Conservation (phyloP, 2,329 filamentous ascomycete genomes). For the Paramyrothecium sp. region DNA sequence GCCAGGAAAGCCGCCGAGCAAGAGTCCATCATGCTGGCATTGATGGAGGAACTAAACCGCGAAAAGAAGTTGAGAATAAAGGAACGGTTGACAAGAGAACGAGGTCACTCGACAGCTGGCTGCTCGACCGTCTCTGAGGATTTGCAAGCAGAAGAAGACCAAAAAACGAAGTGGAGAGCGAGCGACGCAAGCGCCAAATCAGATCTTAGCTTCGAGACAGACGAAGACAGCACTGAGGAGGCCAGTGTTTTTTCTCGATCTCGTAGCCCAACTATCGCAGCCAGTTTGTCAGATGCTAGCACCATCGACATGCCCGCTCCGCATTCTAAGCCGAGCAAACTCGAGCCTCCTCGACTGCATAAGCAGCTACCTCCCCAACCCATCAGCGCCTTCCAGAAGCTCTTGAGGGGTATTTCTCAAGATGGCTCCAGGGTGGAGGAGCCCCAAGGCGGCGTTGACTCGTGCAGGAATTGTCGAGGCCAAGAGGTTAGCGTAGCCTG, state of each 20-base stretch:
- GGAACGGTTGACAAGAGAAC: constrained; percentile 29
- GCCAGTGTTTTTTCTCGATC: constrained; percentile 62
- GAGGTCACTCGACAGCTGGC: constrained; percentile 26
- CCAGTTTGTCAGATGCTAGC: constrained; percentile 30
- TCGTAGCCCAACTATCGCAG: constrained; percentile 53
- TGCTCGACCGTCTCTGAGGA: constrained; percentile 50
- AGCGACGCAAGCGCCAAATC: constrained; percentile 43
- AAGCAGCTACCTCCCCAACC: constrained; percentile 33
- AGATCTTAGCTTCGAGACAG: constrained; percentile 46
- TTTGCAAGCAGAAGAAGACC: constrained; percentile 52
- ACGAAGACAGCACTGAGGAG: constrained; percentile 46
- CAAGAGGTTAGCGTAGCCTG: constrained; percentile 60
- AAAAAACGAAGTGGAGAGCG: constrained; percentile 39
- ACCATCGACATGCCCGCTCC: constrained; percentile 13
- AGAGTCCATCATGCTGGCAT: constrained; percentile 46
- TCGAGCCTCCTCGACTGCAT: constrained; percentile 28
- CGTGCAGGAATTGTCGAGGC: constrained; percentile 57
- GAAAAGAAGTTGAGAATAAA: constrained; percentile 48
- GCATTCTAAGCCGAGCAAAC: constrained; percentile 19
- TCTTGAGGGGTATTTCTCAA: constrained; percentile 40
- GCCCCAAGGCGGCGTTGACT: constrained; percentile 13
- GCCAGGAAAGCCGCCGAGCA: constrained; percentile 51
- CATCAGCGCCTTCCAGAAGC: constrained; percentile 37
- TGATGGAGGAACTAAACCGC: constrained; percentile 48
- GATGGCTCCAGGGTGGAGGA: constrained; percentile 24